phyloP scores from a whole-genome alignment of 129 eudicot species.

The Flaveria linearis region DNA sequence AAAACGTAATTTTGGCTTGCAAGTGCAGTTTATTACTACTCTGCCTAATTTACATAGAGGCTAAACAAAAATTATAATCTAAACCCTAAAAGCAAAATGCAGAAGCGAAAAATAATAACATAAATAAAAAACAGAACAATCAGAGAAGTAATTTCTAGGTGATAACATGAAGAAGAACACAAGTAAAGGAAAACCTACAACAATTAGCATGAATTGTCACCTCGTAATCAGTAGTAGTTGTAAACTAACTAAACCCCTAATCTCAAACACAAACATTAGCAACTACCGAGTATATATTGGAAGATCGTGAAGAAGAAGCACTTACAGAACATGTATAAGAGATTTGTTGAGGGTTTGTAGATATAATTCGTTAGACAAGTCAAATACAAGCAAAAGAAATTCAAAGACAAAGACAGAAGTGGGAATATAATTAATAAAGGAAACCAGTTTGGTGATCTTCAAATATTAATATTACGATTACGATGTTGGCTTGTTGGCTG shows the following conservation, averaged over 20 bases:
- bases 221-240: conserved; percentile 14
- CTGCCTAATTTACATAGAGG: not conserved
- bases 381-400: conserved; percentile 17
- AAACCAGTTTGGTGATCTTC: conserved; percentile 1
- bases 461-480: too few relatives aligned
- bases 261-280: not conserved
- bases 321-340: conserved; percentile 31
- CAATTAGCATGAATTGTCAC: not conserved
- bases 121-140: not conserved
- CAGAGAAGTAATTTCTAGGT: not conserved
- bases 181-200: not conserved
- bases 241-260: conserved; percentile 1
- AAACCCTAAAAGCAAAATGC: conserved; percentile 28
- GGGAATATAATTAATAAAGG: conserved; percentile 22
- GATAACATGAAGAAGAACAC: too few relatives aligned
- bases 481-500: too few relatives aligned
- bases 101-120: not conserved
- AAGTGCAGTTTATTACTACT: not conserved
- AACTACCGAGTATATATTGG: not conserved
- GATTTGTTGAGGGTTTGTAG: conserved; percentile 21
- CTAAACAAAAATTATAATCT: not conserved
- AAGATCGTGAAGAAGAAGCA: conserved; percentile 11
- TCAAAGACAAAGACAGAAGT: conserved; percentile 28
- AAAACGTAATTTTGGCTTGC: not conserved
- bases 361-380: conserved; percentile 19